Percentiles rank a stretch among this genome's conserved stretches.
Conservation (phyloP, 2,329 filamentous ascomycete species). For the Sporothrix luriei region DNA sequence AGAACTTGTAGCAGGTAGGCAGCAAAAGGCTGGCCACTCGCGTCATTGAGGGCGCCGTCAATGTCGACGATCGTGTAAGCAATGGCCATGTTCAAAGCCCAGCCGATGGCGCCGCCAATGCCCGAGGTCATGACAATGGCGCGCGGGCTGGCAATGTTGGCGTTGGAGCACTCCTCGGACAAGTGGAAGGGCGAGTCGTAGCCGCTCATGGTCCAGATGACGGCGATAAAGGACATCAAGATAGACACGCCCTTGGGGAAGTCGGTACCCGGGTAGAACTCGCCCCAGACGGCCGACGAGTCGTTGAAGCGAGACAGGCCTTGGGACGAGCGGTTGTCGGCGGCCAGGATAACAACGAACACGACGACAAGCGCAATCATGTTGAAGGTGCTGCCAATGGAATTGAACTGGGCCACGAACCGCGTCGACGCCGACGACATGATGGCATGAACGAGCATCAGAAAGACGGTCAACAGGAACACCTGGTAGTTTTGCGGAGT, state of each 20-base stretch:
- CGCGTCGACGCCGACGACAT: slow-evolving; percentile 72
- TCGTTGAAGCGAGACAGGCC: slow-evolving; percentile 42
- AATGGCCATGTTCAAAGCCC: slow-evolving; percentile 72
- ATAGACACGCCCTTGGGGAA: slow-evolving; percentile 69
- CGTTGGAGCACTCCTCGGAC: slow-evolving; percentile 75
- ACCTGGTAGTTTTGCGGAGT: slow-evolving; percentile 66
- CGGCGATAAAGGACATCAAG: slow-evolving; percentile 70
- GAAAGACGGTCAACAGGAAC: slow-evolving; percentile 66
- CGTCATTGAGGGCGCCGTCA: slow-evolving; percentile 57
- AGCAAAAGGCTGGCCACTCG: slow-evolving; percentile 70
- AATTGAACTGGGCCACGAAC: slow-evolving; percentile 71
- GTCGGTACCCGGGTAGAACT: slow-evolving; percentile 66
- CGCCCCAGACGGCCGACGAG: slow-evolving; percentile 64
- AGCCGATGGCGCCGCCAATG: slow-evolving; percentile 68
- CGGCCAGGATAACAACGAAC: slow-evolving; percentile 68
- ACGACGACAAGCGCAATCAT: slow-evolving; percentile 67
- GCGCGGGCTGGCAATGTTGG: slow-evolving; percentile 68
- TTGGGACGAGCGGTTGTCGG: slow-evolving; percentile 56
- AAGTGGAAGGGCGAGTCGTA: slow-evolving; percentile 73
- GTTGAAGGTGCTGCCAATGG: slow-evolving; percentile 70
- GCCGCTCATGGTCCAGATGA: slow-evolving; percentile 70
- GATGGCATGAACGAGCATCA: slow-evolving; percentile 68
- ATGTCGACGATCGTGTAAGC: slow-evolving; percentile 72
- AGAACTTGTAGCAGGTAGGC: slow-evolving; percentile 69
- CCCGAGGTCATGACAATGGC: slow-evolving; percentile 71